These are phyloP conservation scores for Persicaria tinctoria DNA, from an alignment of 148 eudicot genomes.

Conservation along the genomic window DNA sequence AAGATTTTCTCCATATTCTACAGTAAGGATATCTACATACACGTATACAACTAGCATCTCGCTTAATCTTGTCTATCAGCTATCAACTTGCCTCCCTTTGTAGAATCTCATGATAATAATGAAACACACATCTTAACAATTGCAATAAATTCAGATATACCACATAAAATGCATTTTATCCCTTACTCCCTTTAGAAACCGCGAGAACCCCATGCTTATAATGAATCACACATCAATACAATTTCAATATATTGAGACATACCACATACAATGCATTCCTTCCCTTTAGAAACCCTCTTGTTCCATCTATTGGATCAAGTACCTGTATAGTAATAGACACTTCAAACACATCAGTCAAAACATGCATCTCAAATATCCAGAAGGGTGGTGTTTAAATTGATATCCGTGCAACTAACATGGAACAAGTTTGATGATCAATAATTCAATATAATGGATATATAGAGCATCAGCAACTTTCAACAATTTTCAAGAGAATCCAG, in stretches of 20 bases:
- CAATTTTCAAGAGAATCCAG: not conserved
- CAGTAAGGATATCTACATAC: not conserved
- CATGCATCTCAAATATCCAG: not conserved
- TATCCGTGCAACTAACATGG: not conserved
- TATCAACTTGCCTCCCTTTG: not conserved
- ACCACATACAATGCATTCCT: constrained; percentile 84
- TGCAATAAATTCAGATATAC: constrained; percentile 29
- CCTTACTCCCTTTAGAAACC: constrained; percentile 64
- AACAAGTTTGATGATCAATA: not conserved
- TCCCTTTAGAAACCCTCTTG: constrained; percentile 81
- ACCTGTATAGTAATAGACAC: constrained; percentile 35
- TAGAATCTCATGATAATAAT: not conserved
- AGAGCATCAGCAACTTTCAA: not conserved
- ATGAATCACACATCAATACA: not conserved
- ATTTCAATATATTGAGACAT: constrained; percentile 17
- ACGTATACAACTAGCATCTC: not conserved
- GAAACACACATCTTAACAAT: not conserved
- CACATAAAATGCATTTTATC: constrained; percentile 64
- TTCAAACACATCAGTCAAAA: not conserved
- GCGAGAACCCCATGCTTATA: constrained; percentile 13
- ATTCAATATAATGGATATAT: not conserved
- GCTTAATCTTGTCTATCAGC: not conserved
- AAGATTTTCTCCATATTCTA: not conserved
- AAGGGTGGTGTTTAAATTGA: not conserved
- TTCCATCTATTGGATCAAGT: constrained; percentile 97